Base-by-base conservation (phyloP, 2,329 filamentous ascomycete species). In the Blastomyces emzantsi region DNA sequence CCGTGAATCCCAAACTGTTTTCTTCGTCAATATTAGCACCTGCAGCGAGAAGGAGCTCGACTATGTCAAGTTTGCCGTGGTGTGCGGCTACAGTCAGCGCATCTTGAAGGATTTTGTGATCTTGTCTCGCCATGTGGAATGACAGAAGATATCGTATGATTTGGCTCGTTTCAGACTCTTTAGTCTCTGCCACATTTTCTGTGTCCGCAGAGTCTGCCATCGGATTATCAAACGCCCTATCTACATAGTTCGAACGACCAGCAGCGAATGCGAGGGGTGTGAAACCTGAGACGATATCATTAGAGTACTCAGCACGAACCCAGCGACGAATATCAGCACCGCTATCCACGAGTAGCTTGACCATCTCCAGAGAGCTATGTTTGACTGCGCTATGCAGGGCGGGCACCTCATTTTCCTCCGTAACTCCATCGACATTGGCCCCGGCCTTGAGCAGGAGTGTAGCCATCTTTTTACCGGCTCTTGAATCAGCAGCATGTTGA, bases 291-390 rank as follows among this genome's bases (percentile, higher is more conserved):
- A 57, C 55, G 33, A 36, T 36, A 2, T 39, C 19, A 41, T 36
- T 57, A 41, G 30, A 41, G n/a, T 43, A 57, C n/a, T 57, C 8
- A 25, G 55, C 30, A 36, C 19, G 33, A 43, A 57, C 55, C 55
- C 55, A 57, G 19, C 55, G 7, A 36, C 55, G 55, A 57, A 57
- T 25, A 28, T 57, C 64, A 2, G 68, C 70, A 2, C 68, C 67
- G 62, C 65, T 62, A 3, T 69, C 65, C 22, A 71, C 52, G 47
- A 71, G 63, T 11, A 68, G 43, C 49, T 69, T 62, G 15, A 67
- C 63, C 22, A 65, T 60, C 45, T 67, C 66, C 47, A 65, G 62
- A 49, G 66, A 60, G 28, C 64, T 61, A 19, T 55, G 41, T 45
- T 63, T 51, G 3, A 67, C 67, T 28, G 69, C 68, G 15, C 6